A percentile compares a stretch with the other conserved stretches of the same genome.
Evolutionary conservation across 1,139 yeast species (phyloP).

Genomic region (Hemisphaericaspora xylofermentans): DNA sequence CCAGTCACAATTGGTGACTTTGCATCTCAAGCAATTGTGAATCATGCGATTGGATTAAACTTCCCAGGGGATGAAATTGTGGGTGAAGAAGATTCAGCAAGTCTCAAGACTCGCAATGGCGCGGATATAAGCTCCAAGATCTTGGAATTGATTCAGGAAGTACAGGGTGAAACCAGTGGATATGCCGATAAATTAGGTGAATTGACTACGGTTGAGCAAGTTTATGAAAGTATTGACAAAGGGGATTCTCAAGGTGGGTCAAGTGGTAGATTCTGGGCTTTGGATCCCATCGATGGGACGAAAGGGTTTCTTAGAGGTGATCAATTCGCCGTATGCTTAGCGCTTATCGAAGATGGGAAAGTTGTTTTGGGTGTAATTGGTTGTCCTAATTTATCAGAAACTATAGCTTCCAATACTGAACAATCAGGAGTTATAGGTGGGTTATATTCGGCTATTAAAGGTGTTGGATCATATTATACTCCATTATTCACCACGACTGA

Average conservation of each 20-base stretch:
- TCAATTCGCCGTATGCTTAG: constrained; percentile 94
- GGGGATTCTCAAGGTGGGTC: constrained; percentile 80
- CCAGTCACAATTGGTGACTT: constrained; percentile 98
- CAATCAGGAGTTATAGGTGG: constrained; percentile 55
- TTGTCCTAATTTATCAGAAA: constrained; percentile 82
- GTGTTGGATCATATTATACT: constrained; percentile 69
- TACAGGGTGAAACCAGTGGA: constrained; percentile 35
- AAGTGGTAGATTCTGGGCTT: constrained; percentile 88
- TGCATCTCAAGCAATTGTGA: constrained; percentile 92
- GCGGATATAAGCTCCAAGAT: constrained; percentile 40
- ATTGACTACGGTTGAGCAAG: constrained; percentile 45
- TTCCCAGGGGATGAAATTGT: constrained; percentile 86
- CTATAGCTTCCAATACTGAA: constrained; percentile 39
- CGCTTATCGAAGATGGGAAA: constrained; percentile 79
- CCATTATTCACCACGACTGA: constrained; percentile 32
- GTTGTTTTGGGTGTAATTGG: constrained; percentile 92
- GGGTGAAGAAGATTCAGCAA: constrained; percentile 88
- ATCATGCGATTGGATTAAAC: constrained; percentile 72
- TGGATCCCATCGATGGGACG: constrained; percentile 98
- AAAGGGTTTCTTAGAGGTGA: constrained; percentile 95
- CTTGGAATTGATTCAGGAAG: constrained; percentile 46
- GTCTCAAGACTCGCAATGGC: constrained; percentile 45
- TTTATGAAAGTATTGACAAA: constrained; percentile 68
- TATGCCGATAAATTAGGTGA: constrained; percentile 34
- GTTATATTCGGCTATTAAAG: constrained; percentile 72